Evolutionary conservation across 805 yeast genomes (phyloP), one percentile per base, ranked within the genome.

Genomic region (Pichia deserticola): DNA sequence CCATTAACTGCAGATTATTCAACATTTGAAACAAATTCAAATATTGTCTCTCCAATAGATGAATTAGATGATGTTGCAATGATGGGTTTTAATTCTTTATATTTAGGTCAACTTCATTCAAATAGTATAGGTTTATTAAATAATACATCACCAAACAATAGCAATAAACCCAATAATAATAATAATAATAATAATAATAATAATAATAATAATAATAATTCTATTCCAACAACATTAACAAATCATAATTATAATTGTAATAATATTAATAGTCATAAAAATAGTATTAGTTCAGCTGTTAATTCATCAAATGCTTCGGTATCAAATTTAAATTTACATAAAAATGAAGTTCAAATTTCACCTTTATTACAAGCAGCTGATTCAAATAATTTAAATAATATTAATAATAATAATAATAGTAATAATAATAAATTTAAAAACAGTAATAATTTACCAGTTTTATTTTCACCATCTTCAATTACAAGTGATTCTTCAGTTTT

Each of bases 51-150:
- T 20, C 43, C 49, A 6, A 36, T 41, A 7, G 49, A 48, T n/a
- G 52, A 49, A 5, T 20, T 44, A 3, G 50, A 52, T 50, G 55
- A 49, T 13, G 40, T 50, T 34, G 48, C 51, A 11, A 34, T 52
- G 29, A 52, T 54, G 48, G 60, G 60, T 3, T 57, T 57, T 28
- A 51, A 47, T 28, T 35, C 51, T n/a, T 38, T 61, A 25, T 57
- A 55, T 46, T 47, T 66, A 25, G 65, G 63, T 4, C 62, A 62
- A 5, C 65, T 64, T 50, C 59, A 57, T 28, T 64, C 69, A 3
- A 68, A 66, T 25, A 63, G 65, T 8, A 42, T 42, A 5, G 59
- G 62, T 42, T 66, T 66, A 1, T 42, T 47, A 13, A 48, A 51
- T 15, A 29, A 47, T 33, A 32, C 36, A 20, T 15, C 6, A 3